Percentiles rank a stretch among this genome's conserved stretches.
Conservation (phyloP, 129 eudicot genomes). For the Flaveria brownii region DNA sequence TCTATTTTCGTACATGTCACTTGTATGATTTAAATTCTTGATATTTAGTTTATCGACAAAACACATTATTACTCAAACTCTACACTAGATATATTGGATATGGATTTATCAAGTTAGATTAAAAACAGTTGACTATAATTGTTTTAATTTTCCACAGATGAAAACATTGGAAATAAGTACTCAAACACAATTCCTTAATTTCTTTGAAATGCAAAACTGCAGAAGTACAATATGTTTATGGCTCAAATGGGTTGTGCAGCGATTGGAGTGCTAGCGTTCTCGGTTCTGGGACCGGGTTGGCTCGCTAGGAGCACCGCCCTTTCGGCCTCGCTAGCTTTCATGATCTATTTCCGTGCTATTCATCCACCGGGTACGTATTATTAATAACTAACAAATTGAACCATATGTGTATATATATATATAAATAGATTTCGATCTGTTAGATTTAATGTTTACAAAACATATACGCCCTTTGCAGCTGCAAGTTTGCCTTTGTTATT, state of each 20-base stretch:
- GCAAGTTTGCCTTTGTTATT: constrained; percentile 91
- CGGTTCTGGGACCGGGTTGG: constrained; percentile 89
- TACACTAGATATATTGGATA: too few species aligned
- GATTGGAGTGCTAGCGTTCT: constrained; percentile 81
- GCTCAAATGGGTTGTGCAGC: constrained; percentile 99
- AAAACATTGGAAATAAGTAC: not conserved
- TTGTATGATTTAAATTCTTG: too few species aligned
- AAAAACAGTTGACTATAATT: too few species aligned
- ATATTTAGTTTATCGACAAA: too few species aligned
- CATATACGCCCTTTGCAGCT: constrained; percentile 44
- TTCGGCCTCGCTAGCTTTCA: constrained; percentile 85
- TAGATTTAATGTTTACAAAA: not conserved
- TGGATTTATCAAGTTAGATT: too few species aligned
- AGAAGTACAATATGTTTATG: constrained; percentile 97
- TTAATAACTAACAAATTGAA: too few species aligned
- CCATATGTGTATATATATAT: too few species aligned
- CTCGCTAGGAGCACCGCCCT: constrained; percentile 83
- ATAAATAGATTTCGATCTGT: too few species aligned
- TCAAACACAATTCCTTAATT: constrained; percentile 7
- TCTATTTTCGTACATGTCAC: too few species aligned
- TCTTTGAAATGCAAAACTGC: constrained; percentile 39
- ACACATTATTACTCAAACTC: too few species aligned
- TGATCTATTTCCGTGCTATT: constrained; percentile 63
- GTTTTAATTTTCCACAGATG: too few species aligned
- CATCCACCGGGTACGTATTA: constrained; percentile 82